Evolutionary conservation across 169 alveolate species (phyloP).

Genomic region (Eimeria brunetti): DNA sequence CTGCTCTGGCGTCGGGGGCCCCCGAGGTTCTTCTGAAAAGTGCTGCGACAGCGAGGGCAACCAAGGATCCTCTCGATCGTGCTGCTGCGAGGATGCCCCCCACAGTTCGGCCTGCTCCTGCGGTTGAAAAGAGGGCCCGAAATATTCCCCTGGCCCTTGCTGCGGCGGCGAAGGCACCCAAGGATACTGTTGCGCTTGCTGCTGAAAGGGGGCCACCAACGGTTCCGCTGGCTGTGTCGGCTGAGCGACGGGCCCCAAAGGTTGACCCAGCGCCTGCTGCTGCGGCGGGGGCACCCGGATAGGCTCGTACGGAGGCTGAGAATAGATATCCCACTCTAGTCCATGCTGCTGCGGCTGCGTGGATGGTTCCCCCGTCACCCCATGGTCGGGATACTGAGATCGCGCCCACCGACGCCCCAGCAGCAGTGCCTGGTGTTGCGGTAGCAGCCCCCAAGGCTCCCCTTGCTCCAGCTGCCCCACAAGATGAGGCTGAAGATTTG

Average conservation of each 20-base stretch:
- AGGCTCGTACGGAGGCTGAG: not conserved
- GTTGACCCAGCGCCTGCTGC: not conserved
- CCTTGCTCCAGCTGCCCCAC: not conserved
- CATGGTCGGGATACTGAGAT: too few species aligned
- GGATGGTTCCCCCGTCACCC: not conserved
- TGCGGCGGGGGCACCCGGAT: not conserved
- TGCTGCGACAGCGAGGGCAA: not conserved
- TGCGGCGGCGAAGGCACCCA: not conserved
- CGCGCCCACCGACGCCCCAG: too few species aligned
- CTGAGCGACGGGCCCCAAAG: not conserved
- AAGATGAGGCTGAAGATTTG: not conserved
- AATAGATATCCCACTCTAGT: not conserved
- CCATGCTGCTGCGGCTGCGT: not conserved
- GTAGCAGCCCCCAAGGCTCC: not conserved
- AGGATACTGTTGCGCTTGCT: not conserved
- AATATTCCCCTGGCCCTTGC: not conserved
- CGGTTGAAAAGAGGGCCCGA: not conserved
- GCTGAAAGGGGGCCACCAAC: not conserved
- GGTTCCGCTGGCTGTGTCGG: not conserved
- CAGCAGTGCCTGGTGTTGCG: not conserved
- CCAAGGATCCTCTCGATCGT: not conserved
- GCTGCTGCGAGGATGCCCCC: not conserved
- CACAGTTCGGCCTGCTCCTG: not conserved
- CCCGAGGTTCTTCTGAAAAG: too few species aligned
- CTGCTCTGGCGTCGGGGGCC: too few species aligned